Evolutionary conservation across 768 basidiomycete genomes (phyloP), one percentile per base, ranked within the genome.

Genomic region (Leccinum boreale): DNA sequence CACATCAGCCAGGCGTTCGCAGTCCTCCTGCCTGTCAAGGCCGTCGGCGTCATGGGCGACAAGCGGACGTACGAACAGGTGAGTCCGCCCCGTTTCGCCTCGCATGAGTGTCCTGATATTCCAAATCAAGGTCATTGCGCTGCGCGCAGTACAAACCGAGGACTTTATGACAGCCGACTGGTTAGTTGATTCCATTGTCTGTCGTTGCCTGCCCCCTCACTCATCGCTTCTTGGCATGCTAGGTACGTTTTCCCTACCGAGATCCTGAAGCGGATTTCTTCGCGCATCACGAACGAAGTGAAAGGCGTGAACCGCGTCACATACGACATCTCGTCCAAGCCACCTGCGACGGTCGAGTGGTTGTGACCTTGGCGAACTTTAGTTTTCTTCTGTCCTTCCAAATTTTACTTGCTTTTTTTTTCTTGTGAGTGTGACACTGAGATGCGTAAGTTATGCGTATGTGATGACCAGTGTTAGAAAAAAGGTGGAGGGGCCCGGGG

Each of bases 81-180:
- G 54, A 51, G 78, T 17, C 45, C 17, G 1, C 23, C 9, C 4
- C 31, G 8, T 11, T 39, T 10, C 45, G 17, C 19, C 10, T 55
- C 7, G 10, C 8, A 29, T 33, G 3, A 35, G 2, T 55, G 48
- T 58, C 59, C 57, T 52, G 21, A 64, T 24, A 42, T 53, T 36
- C 14, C 26, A 3, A 42, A 28, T 31, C 28, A 64, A 90, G 86
- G 95, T 99, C 50, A 92, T 98, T 57, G 92, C 93, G 1, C 79
- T 99, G 53, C 85, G 97, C 52, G 97, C 97, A 3, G 96, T 98
- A 9, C 89, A 92, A 70, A 87, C 94, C n/a, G 96, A 98, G 70
- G 97, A 99, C 73, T 99, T 99, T 70, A 99, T 99, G 97, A 99
- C 97, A 14, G 97, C 97, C 35, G 96, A 98, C 72, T 98, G 96